Evolutionary conservation across 441 rosid species (phyloP).

Genomic region (Populus trichocarpa): DNA sequence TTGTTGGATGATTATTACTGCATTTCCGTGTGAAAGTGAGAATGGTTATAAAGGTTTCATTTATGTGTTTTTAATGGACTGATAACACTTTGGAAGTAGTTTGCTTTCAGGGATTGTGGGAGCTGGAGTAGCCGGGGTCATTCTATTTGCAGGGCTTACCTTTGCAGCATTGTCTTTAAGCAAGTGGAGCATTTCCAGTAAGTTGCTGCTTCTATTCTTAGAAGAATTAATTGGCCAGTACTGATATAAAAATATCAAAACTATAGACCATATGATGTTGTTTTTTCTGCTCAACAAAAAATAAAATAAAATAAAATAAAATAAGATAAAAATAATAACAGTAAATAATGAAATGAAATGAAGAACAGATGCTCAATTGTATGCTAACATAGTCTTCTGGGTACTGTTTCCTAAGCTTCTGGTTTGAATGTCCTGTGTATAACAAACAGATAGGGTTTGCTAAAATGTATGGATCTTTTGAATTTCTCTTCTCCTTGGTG

Average conservation of each 20-base stretch:
- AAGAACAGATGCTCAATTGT: not conserved
- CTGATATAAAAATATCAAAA: not conserved
- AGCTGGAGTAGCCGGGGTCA: slow-evolving; percentile 67
- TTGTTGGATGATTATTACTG: not conserved
- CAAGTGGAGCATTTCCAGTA: slow-evolving; percentile 52
- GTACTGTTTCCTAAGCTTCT: not conserved
- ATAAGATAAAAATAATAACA: not conserved
- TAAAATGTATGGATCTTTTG: not conserved
- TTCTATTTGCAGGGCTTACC: slow-evolving; percentile 53
- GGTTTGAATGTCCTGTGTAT: not conserved
- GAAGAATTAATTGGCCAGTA: not conserved
- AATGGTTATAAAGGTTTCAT: not conserved
- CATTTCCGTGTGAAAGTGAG: not conserved
- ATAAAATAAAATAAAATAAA: too few relatives aligned
- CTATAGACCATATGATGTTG: not conserved
- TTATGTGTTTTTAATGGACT: not conserved
- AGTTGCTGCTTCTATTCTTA: slow-evolving; percentile 26
- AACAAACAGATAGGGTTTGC: not conserved
- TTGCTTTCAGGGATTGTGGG: slow-evolving; percentile 78
- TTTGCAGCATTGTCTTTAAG: slow-evolving; percentile 60
- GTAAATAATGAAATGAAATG: not conserved
- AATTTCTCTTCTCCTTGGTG: not conserved
- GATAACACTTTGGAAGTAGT: slow-evolving; percentile 66
- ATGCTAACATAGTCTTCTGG: not conserved
- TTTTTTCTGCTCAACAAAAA: not conserved